Evolutionary conservation across 164 flowering plant species (phyloP), one percentile per base, ranked within the genome.

Genomic region (Warburgia ugandensis): DNA sequence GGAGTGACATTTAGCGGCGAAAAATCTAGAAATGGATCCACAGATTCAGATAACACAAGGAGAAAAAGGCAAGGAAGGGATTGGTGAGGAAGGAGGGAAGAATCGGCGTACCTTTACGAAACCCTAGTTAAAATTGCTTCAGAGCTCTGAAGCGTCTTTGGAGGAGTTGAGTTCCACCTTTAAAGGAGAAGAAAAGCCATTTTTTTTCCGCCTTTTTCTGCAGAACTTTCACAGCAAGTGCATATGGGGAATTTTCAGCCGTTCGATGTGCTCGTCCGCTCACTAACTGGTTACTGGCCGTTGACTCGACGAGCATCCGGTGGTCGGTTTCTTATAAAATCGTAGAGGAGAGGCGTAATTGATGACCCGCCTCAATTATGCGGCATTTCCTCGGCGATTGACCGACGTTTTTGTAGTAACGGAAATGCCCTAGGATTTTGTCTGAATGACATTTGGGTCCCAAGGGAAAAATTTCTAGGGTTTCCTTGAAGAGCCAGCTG

Each of bases 61-160:
- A 10, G 13, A 32, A 4, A 23, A 8, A 33, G n/a, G n/a, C n/a
- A n/a, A n/a, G n/a, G n/a, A 22, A 10, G 9, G 21, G 17, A 50
- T 11, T 33, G 10, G n/a, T n/a, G 28, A 13, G 29, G 28, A 19
- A 20, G 11, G 23, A 50, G 22, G n/a, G n/a, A n/a, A n/a, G n/a
- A n/a, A n/a, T n/a, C n/a, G n/a, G 33, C 55, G 45, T 51, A 51
- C 55, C 55, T 51, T 16, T 7, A n/a, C 32, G 13, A 38, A 51
- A 51, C 59, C 50, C 49, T 54, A 43, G 30, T 29, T n/a, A 19
- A 14, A 37, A 1, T 37, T 14, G 14, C 5, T 16, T 11, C 17
- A 37, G 17, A 37, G 41, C 41, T 37, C 41, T 13, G 43, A 35
- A 50, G 38, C 17, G 5, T 33, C 20, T 0, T 1, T 0, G 17